Conservation (phyloP, 768 basidiomycete species). For the Psilocybe azurescens region DNA sequence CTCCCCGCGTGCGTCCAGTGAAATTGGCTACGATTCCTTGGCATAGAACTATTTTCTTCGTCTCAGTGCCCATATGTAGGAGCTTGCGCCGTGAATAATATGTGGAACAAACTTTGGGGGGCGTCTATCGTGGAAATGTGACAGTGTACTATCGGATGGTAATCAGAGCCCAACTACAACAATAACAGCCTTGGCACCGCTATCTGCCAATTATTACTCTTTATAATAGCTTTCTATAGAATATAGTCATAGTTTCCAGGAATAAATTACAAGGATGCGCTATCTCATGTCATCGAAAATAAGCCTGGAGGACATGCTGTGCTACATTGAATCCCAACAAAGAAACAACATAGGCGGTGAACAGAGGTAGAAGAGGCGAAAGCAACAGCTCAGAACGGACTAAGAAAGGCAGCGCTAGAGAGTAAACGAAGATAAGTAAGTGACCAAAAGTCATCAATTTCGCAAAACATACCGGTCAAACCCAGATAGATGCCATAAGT, state of each 20-base stretch:
- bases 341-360: constrained; percentile 84
- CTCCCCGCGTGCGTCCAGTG: constrained; percentile 8
- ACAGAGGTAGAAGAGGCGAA: constrained; percentile 87
- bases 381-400: constrained; percentile 88
- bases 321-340: constrained; percentile 92
- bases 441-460: constrained; percentile 12
- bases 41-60: neutral
- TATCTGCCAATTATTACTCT: neutral
- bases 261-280: constrained; percentile 8
- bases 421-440: constrained; percentile 9
- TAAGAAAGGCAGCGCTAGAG: constrained; percentile 89
- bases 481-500: constrained; percentile 91
- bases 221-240: constrained; percentile 6
- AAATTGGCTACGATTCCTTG: neutral
- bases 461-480: constrained; percentile 61
- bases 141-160: constrained; percentile 24
- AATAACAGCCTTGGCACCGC: constrained; percentile 3
- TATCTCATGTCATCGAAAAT: constrained; percentile 55
- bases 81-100: neutral
- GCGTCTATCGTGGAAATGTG: constrained; percentile 19
- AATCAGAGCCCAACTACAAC: constrained; percentile 2
- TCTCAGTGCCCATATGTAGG: neutral
- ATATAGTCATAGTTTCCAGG: neutral
- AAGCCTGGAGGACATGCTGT: constrained; percentile 75
- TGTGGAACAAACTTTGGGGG: neutral